Percentiles rank a stretch among this genome's conserved stretches.
Conservation (phyloP, 2,329 filamentous ascomycete species). For the Trichoderma sp. region DNA sequence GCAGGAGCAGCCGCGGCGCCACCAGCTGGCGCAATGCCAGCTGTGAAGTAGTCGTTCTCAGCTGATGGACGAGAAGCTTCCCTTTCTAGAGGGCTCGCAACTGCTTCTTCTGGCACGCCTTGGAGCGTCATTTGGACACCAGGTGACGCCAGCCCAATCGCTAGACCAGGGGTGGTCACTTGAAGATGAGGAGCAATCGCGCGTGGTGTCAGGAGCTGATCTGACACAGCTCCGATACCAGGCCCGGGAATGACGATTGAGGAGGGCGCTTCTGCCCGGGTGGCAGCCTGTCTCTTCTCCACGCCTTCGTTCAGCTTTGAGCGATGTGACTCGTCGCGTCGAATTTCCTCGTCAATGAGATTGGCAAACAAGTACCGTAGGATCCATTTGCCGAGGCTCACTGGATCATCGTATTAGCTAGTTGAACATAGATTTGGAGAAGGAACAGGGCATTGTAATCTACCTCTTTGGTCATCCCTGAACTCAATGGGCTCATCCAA, state of each 20-base stretch:
- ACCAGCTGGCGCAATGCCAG: conserved; percentile 51
- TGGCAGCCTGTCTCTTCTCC: conserved; percentile 57
- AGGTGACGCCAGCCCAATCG: conserved; percentile 76
- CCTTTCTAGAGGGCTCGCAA: conserved; percentile 52
- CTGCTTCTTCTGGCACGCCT: conserved; percentile 48
- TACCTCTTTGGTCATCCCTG: conserved; percentile 89
- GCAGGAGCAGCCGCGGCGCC: conserved; percentile 26
- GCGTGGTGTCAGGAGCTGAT: conserved; percentile 58
- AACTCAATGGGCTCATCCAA: conserved; percentile 75
- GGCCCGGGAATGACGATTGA: conserved; percentile 52
- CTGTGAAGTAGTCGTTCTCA: conserved; percentile 78
- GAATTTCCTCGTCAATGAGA: conserved; percentile 86
- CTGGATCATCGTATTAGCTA: conserved; percentile 45
- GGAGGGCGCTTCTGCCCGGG: conserved; percentile 56
- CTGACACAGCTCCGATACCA: conserved; percentile 39
- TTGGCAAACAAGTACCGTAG: conserved; percentile 87
- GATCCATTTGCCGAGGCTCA: conserved; percentile 96
- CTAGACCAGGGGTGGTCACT: conserved; percentile 70
- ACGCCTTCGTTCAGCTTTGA: conserved; percentile 62
- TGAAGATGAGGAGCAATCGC: conserved; percentile 62
- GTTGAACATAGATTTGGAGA: neutral
- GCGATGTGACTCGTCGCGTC: conserved; percentile 73
- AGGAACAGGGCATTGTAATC: conserved; percentile 31
- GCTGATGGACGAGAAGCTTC: conserved; percentile 59
- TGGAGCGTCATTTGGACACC: conserved; percentile 40